phyloP scores from a whole-genome alignment of 495 filamentous ascomycete genomes.

The Aspergillus wentii region DNA sequence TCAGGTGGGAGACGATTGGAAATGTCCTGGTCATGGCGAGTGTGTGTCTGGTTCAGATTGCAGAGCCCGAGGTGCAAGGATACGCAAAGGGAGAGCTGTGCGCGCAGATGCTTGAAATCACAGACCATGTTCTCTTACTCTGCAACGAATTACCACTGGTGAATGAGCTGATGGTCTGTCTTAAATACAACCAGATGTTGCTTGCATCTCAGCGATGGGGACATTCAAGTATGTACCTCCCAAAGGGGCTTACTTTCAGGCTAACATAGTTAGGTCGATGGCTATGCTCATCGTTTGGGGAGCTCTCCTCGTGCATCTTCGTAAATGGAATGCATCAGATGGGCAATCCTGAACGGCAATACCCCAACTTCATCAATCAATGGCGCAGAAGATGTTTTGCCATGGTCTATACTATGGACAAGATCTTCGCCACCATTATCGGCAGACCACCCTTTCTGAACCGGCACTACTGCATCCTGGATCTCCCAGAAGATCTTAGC shows the following conservation, averaged over 20 bases:
- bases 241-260: too few species aligned
- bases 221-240: constrained; percentile 8
- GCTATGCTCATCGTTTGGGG: constrained; percentile 26
- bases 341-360: constrained; percentile 3
- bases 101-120: constrained; percentile 15
- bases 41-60: constrained; percentile 18
- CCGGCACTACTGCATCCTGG: constrained; percentile 37
- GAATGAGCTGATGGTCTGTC: constrained; percentile 29
- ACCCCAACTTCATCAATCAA: constrained; percentile 28
- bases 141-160: constrained; percentile 24
- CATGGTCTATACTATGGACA: constrained; percentile 33
- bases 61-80: constrained; percentile 7
- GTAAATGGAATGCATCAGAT: constrained; percentile 5
- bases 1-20: constrained; percentile 48
- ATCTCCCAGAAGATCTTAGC: constrained; percentile 42
- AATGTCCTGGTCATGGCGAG: constrained; percentile 33
- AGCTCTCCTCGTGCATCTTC: constrained; percentile 7
- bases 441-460: constrained; percentile 42
- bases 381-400: constrained; percentile 37
- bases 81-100: constrained; percentile 6
- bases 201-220: constrained; percentile 3
- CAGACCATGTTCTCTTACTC: constrained; percentile 26
- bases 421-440: constrained; percentile 33
- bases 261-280: constrained; percentile 26
- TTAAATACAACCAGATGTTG: constrained; percentile 12